Evolutionary conservation across 2,329 filamentous ascomycete species (phyloP).

Genomic region (Alternaria metachromatica): DNA sequence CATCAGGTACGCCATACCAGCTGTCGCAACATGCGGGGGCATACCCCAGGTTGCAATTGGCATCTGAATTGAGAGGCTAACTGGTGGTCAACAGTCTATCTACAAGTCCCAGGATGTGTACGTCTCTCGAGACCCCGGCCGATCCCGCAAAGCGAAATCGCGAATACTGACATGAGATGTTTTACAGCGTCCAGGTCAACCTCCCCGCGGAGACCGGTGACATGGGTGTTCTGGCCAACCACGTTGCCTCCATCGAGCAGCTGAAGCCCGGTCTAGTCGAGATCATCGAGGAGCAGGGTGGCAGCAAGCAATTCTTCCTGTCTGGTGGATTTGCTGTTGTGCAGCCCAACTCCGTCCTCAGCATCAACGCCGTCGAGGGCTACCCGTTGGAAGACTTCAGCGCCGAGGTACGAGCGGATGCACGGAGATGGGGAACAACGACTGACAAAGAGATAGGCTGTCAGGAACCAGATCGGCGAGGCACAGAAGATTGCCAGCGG

Average conservation of each 20-base stretch:
- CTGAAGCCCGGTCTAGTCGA: conserved; percentile 95
- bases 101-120: conserved; percentile 76
- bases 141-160: conserved; percentile 27
- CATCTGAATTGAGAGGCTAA: conserved; percentile 29
- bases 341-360: conserved; percentile 91
- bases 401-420: conserved; percentile 64
- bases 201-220: conserved; percentile 97
- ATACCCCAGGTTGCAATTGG: background rate
- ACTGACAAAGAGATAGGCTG: conserved; percentile 59
- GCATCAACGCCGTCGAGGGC: conserved; percentile 98
- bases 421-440: background rate
- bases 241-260: conserved; percentile 99
- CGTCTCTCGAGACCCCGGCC: conserved; percentile 50
- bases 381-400: conserved; percentile 96
- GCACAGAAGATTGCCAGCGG: conserved; percentile 93
- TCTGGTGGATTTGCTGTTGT: conserved; percentile 97
- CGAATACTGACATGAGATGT: conserved; percentile 38
- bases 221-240: conserved; percentile 99
- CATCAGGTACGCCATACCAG: conserved; percentile 80
- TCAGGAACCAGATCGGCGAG: conserved; percentile 89
- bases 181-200: conserved; percentile 90
- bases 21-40: conserved; percentile 9
- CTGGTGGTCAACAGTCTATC: conserved; percentile 60
- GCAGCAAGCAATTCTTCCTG: conserved; percentile 97
- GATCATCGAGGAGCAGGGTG: conserved; percentile 90